Evolutionary conservation across 2,329 filamentous ascomycete genomes (phyloP).

Genomic region (Calonectria pseudoturangicola): DNA sequence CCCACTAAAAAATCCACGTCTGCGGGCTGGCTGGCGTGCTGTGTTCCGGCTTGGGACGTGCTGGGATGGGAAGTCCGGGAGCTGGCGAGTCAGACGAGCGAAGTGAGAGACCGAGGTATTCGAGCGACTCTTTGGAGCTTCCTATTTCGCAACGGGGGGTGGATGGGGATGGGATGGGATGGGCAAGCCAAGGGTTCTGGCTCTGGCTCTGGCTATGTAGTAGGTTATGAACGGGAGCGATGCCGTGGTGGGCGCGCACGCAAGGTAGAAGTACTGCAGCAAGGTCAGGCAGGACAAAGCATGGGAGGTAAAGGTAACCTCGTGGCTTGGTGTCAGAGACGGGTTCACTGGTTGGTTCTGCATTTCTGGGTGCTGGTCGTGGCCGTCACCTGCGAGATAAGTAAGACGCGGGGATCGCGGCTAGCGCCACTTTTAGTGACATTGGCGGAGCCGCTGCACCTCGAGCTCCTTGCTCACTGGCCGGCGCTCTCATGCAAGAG

Average conservation of each 20-base stretch:
- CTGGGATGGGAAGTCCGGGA: slow-evolving; percentile 33
- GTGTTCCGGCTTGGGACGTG: slow-evolving; percentile 24
- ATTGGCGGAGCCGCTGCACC: slow-evolving; percentile 51
- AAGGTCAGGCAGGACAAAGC: slow-evolving; percentile 14
- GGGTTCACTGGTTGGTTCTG: slow-evolving; percentile 36
- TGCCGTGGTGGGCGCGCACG: slow-evolving; percentile 30
- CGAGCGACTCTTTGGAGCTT: slow-evolving; percentile 25
- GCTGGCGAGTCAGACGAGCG: slow-evolving; percentile 27
- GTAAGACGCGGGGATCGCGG: slow-evolving; percentile 55
- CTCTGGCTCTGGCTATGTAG: slow-evolving; percentile 31
- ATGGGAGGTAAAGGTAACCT: slow-evolving; percentile 34
- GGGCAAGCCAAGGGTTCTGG: slow-evolving; percentile 23
- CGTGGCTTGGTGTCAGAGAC: slow-evolving; percentile 35
- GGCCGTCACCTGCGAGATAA: slow-evolving; percentile 42
- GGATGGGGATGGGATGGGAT: slow-evolving; percentile 19
- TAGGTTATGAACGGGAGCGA: slow-evolving; percentile 26
- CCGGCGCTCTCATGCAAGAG: slow-evolving; percentile 17
- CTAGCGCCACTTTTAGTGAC: slow-evolving; percentile 53
- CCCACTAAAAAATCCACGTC: slow-evolving; percentile 36
- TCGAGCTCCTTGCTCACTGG: slow-evolving; percentile 39
- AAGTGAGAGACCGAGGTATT: slow-evolving; percentile 26
- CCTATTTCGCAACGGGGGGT: slow-evolving; percentile 24
- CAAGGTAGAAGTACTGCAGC: slow-evolving; percentile 41
- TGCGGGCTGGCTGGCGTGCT: slow-evolving; percentile 31
- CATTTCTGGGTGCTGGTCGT: slow-evolving; percentile 25